Percentiles rank a stretch among this genome's conserved stretches.
Evolutionary conservation across 2,329 filamentous ascomycete species (phyloP).

Genomic region (Hymenoscyphus scutula): DNA sequence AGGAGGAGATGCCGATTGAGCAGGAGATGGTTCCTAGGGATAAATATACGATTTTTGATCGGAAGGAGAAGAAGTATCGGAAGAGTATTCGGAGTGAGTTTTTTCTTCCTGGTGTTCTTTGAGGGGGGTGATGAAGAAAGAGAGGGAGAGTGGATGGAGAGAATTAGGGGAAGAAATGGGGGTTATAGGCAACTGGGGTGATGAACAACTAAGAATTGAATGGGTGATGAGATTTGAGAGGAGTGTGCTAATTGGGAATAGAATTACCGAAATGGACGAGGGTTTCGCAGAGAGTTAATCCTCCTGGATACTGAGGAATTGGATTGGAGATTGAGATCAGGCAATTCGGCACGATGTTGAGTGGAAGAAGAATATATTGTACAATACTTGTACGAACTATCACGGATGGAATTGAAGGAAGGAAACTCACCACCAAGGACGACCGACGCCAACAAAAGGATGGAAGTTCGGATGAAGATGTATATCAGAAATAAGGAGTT

Average conservation of each 20-base stretch:
- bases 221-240: background rate
- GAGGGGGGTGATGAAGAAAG: too few species aligned
- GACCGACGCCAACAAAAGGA: background rate
- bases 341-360: too few species aligned
- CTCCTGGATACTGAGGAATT: conserved; percentile 72
- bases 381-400: conserved; percentile 9
- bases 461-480: conserved; percentile 2
- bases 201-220: too few species aligned
- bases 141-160: background rate
- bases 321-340: background rate
- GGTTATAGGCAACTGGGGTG: too few species aligned
- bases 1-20: conserved; percentile 92
- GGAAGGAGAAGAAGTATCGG: conserved; percentile 91
- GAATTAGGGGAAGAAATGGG: too few species aligned
- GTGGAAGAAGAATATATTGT: conserved; percentile 24
- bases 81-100: conserved; percentile 94
- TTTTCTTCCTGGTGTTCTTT: background rate
- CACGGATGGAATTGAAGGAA: background rate
- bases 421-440: background rate
- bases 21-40: conserved; percentile 92
- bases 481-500: conserved; percentile 8
- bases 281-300: conserved; percentile 90
- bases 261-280: conserved; percentile 91
- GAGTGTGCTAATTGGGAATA: conserved; percentile 36
- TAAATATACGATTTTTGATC: conserved; percentile 97